These are phyloP conservation scores for Silene coronaria DNA, from an alignment of 179 eudicot species.

Conservation along the genomic window DNA sequence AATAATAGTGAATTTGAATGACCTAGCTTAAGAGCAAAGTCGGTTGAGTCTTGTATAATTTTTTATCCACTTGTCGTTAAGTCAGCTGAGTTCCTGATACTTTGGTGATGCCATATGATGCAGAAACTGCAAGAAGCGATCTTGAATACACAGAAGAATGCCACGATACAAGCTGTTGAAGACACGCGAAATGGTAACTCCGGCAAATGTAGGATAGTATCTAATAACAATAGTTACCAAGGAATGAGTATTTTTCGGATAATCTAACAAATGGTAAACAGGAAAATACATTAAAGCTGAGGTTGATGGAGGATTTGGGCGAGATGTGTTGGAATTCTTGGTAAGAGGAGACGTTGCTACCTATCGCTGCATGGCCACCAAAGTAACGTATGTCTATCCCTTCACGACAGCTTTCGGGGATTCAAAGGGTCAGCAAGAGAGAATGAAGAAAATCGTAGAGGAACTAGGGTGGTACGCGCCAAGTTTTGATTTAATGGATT, in stretches of 20 bases:
- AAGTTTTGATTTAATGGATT: conserved; percentile 69
- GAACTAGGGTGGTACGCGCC: conserved; percentile 89
- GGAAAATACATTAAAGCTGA: conserved; percentile 79
- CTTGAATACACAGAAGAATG: conserved; percentile 74
- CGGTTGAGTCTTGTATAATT: not conserved
- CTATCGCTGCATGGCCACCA: conserved; percentile 81
- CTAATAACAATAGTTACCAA: not conserved
- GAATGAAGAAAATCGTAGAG: conserved; percentile 64
- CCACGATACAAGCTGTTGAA: conserved; percentile 60
- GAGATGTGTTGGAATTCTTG: conserved; percentile 78
- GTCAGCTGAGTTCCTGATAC: not conserved
- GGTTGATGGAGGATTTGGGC: conserved; percentile 85
- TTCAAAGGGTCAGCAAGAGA: conserved; percentile 88
- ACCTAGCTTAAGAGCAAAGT: not conserved
- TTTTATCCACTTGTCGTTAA: not conserved
- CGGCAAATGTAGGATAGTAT: not conserved
- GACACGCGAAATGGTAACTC: conserved; percentile 69
- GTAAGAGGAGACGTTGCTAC: conserved; percentile 78
- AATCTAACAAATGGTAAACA: conserved; percentile 22
- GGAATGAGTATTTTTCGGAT: not conserved
- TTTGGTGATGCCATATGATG: conserved; percentile 12
- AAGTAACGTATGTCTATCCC: conserved; percentile 82
- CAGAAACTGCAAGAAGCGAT: conserved; percentile 81
- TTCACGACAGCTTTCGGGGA: conserved; percentile 97
- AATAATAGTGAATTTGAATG: not conserved